Percentiles rank a stretch among this genome's conserved stretches.
Conservation (phyloP, 768 basidiomycete genomes). For the Inosperma sp. region DNA sequence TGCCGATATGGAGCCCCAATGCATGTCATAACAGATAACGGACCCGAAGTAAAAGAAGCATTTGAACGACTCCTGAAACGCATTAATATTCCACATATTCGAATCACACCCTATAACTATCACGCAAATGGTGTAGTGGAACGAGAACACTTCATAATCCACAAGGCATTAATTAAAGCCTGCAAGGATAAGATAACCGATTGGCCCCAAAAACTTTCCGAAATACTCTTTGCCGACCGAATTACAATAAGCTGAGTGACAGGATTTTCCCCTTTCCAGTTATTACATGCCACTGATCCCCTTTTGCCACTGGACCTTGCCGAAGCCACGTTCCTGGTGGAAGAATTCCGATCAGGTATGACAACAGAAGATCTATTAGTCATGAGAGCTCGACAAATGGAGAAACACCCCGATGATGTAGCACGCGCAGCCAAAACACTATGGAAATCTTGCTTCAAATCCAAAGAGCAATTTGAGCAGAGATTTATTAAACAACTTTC, state of each 20-base stretch:
- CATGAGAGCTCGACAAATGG: conserved; percentile 3
- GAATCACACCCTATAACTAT: conserved; percentile 38
- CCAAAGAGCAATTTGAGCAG: too few species aligned
- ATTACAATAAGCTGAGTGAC: conserved; percentile 24
- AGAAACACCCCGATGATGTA: background rate
- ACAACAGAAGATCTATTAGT: conserved; percentile 4
- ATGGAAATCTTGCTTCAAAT: too few species aligned
- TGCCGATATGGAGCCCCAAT: conserved; percentile 18
- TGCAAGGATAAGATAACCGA: conserved; percentile 23
- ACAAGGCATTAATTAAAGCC: conserved; percentile 28
- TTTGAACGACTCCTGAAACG: conserved; percentile 24
- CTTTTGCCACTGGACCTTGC: conserved; percentile 11
- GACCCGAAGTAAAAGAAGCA: conserved; percentile 27
- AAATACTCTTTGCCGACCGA: conserved; percentile 28
- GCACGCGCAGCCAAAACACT: too few species aligned
- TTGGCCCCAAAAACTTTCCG: conserved; percentile 27
- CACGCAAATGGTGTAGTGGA: conserved; percentile 35
- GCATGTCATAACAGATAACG: conserved; percentile 34
- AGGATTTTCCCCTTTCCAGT: conserved; percentile 33
- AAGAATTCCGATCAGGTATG: background rate
- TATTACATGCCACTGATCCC: conserved; percentile 9
- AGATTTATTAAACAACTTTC: too few species aligned
- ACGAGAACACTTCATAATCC: conserved; percentile 21
- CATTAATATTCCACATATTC: conserved; percentile 30
- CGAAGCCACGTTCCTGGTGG: conserved; percentile 4